Base-by-base conservation (phyloP, 306 rosid genomes). In the Casuarina equisetifolia region DNA sequence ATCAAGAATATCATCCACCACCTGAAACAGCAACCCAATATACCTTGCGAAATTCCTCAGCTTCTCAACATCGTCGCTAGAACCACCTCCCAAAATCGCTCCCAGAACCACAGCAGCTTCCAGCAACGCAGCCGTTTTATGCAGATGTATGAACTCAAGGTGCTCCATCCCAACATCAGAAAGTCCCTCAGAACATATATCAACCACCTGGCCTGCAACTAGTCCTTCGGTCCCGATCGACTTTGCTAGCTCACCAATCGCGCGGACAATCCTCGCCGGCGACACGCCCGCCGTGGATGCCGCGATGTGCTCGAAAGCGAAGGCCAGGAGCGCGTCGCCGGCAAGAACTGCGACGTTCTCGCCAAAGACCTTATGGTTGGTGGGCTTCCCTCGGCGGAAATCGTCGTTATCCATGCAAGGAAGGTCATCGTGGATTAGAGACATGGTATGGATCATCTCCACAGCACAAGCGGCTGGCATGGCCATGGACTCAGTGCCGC, bases 391-490 rank as follows among this genome's bases (percentile, higher is more conserved):
- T 5, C 93, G 91, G 53, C 97, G 88, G 83, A 92, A 89, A 78
- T 89, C 92, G 44, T 92, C 96, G 86, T 90, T 89, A 59, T 92
- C 97, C 93, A 92, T 92, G 50, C 96, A 90, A 2, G 93, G 96
- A 6, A 92, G 50, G 52, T 92, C 97, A 54, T 92, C 96, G 82
- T 92, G 97, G 68, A 92, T 90, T 38, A 92, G 80, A 13, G 96
- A 92, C 97, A 92, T 92, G 75, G 96, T 89, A 69, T 92, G 96
- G 68, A 92, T 89, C 92, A 92, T 92, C 85, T 92, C 97, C 7
- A 92, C 77, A 17, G 96, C 93, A 58, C 93, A 89, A 1, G 97
- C 92, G 0, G 97, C 82, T 1, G 97, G 87, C 81, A 92, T 80
- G 20, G 96, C 88, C 2, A 74, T 73, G 6, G 79, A 51, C 19